Percentiles rank a stretch among this genome's conserved stretches.
These are phyloP conservation scores for Gynandropsis gynandra DNA, from an alignment of 345 rosid species.

Conservation along the genomic window DNA sequence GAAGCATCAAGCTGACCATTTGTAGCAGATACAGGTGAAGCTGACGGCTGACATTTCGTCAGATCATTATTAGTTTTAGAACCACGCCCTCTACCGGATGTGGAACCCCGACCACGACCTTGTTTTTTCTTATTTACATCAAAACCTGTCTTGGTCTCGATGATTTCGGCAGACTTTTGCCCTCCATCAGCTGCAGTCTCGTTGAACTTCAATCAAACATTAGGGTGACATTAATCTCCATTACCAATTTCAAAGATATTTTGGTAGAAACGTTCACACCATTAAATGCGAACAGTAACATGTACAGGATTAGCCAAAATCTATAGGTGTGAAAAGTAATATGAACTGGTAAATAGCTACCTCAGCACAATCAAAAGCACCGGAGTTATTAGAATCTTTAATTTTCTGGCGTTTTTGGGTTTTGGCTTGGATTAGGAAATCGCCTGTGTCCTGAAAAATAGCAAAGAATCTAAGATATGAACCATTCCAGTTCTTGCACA, in stretches of 20 bases:
- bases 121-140: slow-evolving; percentile 68
- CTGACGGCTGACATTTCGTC: slow-evolving; percentile 39
- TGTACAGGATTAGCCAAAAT: neutral
- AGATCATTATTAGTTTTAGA: slow-evolving; percentile 58
- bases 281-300: neutral
- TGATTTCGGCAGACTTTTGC: slow-evolving; percentile 45
- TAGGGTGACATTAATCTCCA: slow-evolving; percentile 5
- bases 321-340: neutral
- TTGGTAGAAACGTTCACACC: neutral
- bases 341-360: slow-evolving; percentile 28
- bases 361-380: slow-evolving; percentile 51
- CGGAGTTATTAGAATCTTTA: slow-evolving; percentile 42
- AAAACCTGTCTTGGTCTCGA: slow-evolving; percentile 43
- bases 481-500: neutral
- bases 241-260: slow-evolving; percentile 1
- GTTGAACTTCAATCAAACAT: slow-evolving; percentile 21
- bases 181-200: slow-evolving; percentile 56
- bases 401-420: slow-evolving; percentile 76
- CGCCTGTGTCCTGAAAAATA: slow-evolving; percentile 58
- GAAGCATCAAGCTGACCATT: slow-evolving; percentile 69
- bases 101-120: slow-evolving; percentile 78
- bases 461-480: slow-evolving; percentile 12
- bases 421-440: slow-evolving; percentile 87
- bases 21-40: slow-evolving; percentile 37
- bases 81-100: slow-evolving; percentile 81